These are phyloP conservation scores for Glycine soja DNA, from an alignment of 306 rosid species.

Conservation along the genomic window DNA sequence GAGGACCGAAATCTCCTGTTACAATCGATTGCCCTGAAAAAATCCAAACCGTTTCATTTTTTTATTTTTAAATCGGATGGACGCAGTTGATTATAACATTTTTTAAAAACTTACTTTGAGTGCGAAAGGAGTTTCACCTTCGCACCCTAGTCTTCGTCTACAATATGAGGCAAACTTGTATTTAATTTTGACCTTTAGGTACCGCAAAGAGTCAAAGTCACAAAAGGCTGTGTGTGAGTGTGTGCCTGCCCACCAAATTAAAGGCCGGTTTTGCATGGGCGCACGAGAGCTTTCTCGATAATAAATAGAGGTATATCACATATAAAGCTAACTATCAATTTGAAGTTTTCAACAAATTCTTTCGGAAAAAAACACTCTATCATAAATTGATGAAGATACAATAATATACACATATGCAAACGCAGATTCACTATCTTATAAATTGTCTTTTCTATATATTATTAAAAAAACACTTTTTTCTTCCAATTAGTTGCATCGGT, in stretches of 20 bases:
- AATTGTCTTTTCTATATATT: neutral
- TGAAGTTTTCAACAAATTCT: neutral
- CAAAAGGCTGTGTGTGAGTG: neutral
- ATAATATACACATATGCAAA: neutral
- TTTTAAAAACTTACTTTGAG: too few relatives aligned
- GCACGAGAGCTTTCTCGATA: neutral
- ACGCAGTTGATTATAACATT: too few relatives aligned
- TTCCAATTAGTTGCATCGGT: neutral
- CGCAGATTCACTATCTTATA: too few relatives aligned
- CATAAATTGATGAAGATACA: neutral
- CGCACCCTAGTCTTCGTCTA: too few relatives aligned
- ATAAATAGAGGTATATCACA: neutral
- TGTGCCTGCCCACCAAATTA: neutral
- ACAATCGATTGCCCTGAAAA: too few relatives aligned
- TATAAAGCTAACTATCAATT: neutral
- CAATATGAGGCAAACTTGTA: neutral
- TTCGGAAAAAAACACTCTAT: neutral
- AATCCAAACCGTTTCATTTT: too few relatives aligned
- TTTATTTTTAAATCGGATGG: too few relatives aligned
- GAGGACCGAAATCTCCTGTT: too few relatives aligned
- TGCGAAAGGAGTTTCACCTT: too few relatives aligned
- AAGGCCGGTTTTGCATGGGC: neutral
- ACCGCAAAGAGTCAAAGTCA: constrained; percentile 35
- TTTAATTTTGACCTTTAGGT: constrained; percentile 36
- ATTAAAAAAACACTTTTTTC: constrained; percentile 3